Conservation (phyloP, 1,284 basidiomycete genomes). For the Moesziomyces aphidis region DNA sequence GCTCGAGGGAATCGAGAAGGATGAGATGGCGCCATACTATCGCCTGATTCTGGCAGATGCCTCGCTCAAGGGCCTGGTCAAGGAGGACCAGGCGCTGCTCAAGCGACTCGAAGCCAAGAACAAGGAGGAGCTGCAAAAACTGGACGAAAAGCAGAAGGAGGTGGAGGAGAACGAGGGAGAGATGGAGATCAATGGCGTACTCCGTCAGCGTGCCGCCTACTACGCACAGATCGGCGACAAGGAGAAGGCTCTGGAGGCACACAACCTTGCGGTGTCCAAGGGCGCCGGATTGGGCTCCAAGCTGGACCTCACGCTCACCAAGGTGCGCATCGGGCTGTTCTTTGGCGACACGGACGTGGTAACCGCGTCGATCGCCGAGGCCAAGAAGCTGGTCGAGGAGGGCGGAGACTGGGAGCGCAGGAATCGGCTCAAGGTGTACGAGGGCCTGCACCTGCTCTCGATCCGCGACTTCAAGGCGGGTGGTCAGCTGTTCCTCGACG, state of each 20-base stretch:
- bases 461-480: slow-evolving; percentile 77
- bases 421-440: slow-evolving; percentile 96
- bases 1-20: slow-evolving; percentile 82
- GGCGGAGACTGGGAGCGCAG: slow-evolving; percentile 98
- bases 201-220: slow-evolving; percentile 87
- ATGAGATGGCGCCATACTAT: slow-evolving; percentile 71
- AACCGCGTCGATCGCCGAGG: slow-evolving; percentile 79
- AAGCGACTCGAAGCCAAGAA: slow-evolving; percentile 81
- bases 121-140: slow-evolving; percentile 77
- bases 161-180: slow-evolving; percentile 93
- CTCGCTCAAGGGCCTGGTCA: slow-evolving; percentile 64
- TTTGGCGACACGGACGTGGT: slow-evolving; percentile 84
- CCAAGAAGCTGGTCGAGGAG: slow-evolving; percentile 88
- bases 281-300: slow-evolving; percentile 91
- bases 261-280: slow-evolving; percentile 88
- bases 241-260: slow-evolving; percentile 75
- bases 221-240: slow-evolving; percentile 91
- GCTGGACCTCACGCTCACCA: slow-evolving; percentile 90
- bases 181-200: slow-evolving; percentile 88
- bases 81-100: slow-evolving; percentile 75
- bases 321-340: slow-evolving; percentile 92
- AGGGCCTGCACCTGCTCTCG: slow-evolving; percentile 84
- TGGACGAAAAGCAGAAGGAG: slow-evolving; percentile 84
- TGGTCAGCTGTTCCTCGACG: slow-evolving; percentile 82
- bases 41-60: slow-evolving; percentile 57